Base-by-base conservation (phyloP, 2,329 filamentous ascomycete species). In the Phialemonium atrogriseum region DNA sequence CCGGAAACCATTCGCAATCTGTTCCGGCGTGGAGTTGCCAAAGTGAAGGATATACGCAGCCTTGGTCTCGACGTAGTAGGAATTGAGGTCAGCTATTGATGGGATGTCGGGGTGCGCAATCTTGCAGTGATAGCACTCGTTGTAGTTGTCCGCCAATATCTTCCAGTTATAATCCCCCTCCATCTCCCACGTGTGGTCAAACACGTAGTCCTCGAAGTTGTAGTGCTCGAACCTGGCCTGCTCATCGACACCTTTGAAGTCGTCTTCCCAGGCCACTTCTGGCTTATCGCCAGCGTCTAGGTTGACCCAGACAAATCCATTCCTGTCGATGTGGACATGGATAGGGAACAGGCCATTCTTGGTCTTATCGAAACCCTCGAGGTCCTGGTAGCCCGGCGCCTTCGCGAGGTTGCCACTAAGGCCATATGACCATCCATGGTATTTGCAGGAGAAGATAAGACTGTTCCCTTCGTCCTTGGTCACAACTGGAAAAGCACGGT, bases 81-180 rank as follows among this genome's bases (percentile, higher is more conserved):
- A 65, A 36, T 65, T 62, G 23, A 77, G 61, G 37, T 77, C 68
- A 26, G 72, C 64, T n/a, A 77, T 59, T 24, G 60, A 57, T 5
- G 68, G 60, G 19, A 77, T 68, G 35, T 73, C 69, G 3, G 74
- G 72, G 42, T 77, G 73, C 2, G 71, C 66, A 1, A 66, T 69
- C 30, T 66, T 64, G 56, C 72, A 77, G 56, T 78, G 73, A 43
- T 79, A 80, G 47, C 73, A 79, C 47, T 75, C 73, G 48, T 80
- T 80, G 59, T 76, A 80, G 56, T 79, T 77, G 47, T 79, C 74
- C 10, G 66, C 65, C 19, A 74, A 50, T 15, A 69, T 66, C 55
- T 77, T 77, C 72, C 72, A 77, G 55, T 76, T 76, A 47, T 66
- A 72, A 19, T 65, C 60, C 0, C 65, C 66, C 29, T 71, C 63